Conservation (phyloP, 192 early-diverging fungal species). For the Piromyces sp. region DNA sequence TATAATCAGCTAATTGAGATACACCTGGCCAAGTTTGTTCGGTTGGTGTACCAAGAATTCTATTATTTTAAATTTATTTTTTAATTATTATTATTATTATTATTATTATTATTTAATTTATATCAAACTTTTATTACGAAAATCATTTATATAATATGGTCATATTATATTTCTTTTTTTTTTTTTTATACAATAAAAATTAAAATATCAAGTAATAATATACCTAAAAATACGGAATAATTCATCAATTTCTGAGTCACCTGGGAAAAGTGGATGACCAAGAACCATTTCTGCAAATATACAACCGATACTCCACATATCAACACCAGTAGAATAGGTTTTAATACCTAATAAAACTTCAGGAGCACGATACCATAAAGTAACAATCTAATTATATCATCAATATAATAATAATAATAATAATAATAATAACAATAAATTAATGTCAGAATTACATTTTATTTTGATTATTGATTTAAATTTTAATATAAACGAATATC, state of each 20-base stretch:
- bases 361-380: conserved; percentile 87
- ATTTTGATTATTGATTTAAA: no score
- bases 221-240: conserved; percentile 77
- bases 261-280: conserved; percentile 67
- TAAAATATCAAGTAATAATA: no score
- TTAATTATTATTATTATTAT: no score
- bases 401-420: background rate
- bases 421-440: no score
- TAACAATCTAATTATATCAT: conserved; percentile 41
- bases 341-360: conserved; percentile 84
- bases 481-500: no score
- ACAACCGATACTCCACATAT: conserved; percentile 96
- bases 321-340: conserved; percentile 80
- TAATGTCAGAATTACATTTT: no score
- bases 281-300: conserved; percentile 90
- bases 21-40: conserved; percentile 62
- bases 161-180: no score
- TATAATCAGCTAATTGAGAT: conserved; percentile 61
- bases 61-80: background rate
- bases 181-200: no score
- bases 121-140: no score
- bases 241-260: conserved; percentile 81
- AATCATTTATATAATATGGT: no score
- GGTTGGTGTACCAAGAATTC: conserved; percentile 62
- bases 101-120: background rate